These are phyloP conservation scores for Coleophoma cylindrospora DNA, from an alignment of 2,329 filamentous ascomycete species.

Conservation along the genomic window DNA sequence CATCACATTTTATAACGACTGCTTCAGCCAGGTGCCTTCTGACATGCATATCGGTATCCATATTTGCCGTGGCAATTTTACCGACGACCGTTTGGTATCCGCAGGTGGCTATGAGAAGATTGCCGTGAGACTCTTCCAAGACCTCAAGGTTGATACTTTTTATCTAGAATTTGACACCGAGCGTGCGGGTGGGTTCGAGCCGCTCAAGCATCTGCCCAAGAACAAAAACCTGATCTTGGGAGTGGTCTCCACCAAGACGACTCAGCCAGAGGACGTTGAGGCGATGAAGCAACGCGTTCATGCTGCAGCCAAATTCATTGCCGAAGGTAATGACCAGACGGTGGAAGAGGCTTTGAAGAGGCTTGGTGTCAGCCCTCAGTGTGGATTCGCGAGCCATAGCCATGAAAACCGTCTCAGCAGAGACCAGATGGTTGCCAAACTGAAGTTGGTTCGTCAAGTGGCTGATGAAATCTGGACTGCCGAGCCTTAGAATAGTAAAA, in stretches of 20 bases:
- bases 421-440: conserved; percentile 69
- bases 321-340: conserved; percentile 59
- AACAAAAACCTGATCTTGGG: conserved; percentile 61
- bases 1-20: conserved; percentile 72
- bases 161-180: conserved; percentile 67
- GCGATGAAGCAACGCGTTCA: conserved; percentile 54
- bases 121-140: conserved; percentile 59
- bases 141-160: conserved; percentile 60
- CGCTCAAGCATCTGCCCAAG: conserved; percentile 53
- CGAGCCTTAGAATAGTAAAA: conserved; percentile 6
- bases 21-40: conserved; percentile 53
- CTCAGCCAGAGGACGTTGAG: conserved; percentile 57
- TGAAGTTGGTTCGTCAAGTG: conserved; percentile 65
- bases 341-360: conserved; percentile 64
- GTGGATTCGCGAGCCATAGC: conserved; percentile 45
- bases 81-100: conserved; percentile 60
- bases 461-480: conserved; percentile 65
- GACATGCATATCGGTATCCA: conserved; percentile 77
- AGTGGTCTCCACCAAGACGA: conserved; percentile 58
- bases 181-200: conserved; percentile 61
- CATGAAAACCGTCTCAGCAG: conserved; percentile 61
- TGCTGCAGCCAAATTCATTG: conserved; percentile 62
- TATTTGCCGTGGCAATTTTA: conserved; percentile 66
- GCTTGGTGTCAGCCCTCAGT: conserved; percentile 66
- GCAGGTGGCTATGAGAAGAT: conserved; percentile 65